Base-by-base conservation (phyloP, 768 basidiomycete species). In the Kwoniella sp. region DNA sequence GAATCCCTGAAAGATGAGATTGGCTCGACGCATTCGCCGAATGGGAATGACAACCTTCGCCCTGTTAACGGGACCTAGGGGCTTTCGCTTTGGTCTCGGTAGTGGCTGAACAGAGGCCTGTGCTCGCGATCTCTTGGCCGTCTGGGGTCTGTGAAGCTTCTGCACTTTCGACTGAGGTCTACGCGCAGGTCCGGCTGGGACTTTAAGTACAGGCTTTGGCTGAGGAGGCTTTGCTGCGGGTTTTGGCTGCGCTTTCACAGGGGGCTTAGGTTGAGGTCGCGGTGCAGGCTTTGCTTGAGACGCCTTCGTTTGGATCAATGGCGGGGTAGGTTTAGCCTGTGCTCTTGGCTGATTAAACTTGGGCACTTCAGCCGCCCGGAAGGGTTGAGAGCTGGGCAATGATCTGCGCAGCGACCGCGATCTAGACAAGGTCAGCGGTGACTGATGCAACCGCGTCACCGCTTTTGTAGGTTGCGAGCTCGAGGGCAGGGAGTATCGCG, bases 21-120 rank as follows among this genome's bases (percentile, higher is more conserved):
- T 37, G 15, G 52, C 57, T 17, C 69, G 40, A 25, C 65, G 21
- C 10, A 25, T 58, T 17, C 33, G 48, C 0, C 29, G 24, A 4
- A 70, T 70, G 13, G 68, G 68, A 13, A 70, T 51, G 1, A 70
- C 60, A 26, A 70, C 69, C 47, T 56, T 55, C 7, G 53, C 62
- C 36, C 71, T n/a, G 54, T 70, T 56, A 8, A 67, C 53, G 8
- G 65, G 65, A 25, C 29, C 22, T 30, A 22, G 17, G 1, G 51
- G 19, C 48, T 48, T 59, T 17, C 50, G 36, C 46, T 59, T 56
- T 27, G 25, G 40, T 19, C 17, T 44, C 17, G 40, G 40, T 44
- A 3, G 40, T 15, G 40, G 40, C 17, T 19, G 40, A 15, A 15
- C 7, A 44, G 40, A 4, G 17, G 10, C 40, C 10, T 44, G 40